phyloP scores from a whole-genome alignment of 768 basidiomycete species.

The Suillus occidentalis region DNA sequence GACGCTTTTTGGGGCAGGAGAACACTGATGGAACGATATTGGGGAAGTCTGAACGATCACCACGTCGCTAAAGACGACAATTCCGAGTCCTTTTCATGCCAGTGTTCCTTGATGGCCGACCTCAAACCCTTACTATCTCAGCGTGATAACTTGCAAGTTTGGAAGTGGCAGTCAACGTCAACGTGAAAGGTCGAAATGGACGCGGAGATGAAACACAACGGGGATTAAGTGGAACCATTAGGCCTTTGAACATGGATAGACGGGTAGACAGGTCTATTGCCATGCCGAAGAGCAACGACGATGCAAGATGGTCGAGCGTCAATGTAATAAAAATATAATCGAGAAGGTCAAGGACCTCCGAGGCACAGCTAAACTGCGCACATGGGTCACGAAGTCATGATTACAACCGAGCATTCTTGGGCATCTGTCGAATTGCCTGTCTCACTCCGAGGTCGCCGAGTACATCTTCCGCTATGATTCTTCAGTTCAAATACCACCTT shows the following conservation, averaged over 20 bases:
- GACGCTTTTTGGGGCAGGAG: background rate
- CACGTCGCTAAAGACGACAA: background rate
- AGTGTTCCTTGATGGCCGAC: background rate
- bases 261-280: background rate
- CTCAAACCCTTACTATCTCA: background rate
- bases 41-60: background rate
- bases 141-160: background rate
- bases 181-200: background rate
- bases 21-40: background rate
- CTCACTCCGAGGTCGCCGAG: conserved; percentile 60
- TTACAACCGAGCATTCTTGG: conserved; percentile 47
- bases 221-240: background rate
- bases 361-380: background rate
- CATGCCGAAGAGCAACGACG: background rate
- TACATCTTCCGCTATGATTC: conserved; percentile 50
- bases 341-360: conserved; percentile 1
- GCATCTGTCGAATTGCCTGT: conserved; percentile 58
- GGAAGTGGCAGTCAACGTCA: background rate
- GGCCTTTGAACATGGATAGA: background rate
- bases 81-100: background rate
- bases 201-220: conserved; percentile 1
- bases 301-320: background rate
- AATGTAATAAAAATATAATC: conserved; percentile 5
- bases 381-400: background rate
- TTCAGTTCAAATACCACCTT: conserved; percentile 1